Percentiles rank a stretch among this genome's conserved stretches.
Conservation (phyloP, 805 yeast genomes). For the Ogataea nonfermentans region DNA sequence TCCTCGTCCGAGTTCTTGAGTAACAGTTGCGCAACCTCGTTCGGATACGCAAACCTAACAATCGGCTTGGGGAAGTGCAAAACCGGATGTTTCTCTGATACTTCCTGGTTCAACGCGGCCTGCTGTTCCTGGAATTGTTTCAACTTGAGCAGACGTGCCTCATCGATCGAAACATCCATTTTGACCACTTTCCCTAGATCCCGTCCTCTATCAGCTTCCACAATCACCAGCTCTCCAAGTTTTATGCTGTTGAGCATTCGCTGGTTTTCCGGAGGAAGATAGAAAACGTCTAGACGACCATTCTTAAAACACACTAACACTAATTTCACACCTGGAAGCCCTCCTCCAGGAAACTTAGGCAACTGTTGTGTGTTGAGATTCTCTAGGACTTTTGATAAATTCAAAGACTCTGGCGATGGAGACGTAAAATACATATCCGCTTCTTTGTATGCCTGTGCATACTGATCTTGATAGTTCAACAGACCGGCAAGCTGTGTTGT, state of each 20-base stretch:
- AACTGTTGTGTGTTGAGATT: conserved; percentile 23
- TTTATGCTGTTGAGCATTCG: conserved; percentile 33
- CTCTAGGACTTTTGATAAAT: conserved; percentile 25
- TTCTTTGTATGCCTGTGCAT: conserved; percentile 26
- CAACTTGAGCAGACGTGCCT: conserved; percentile 64
- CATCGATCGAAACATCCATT: conserved; percentile 57
- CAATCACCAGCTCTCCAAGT: conserved; percentile 70
- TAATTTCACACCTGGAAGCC: conserved; percentile 38
- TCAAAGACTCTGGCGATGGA: conserved; percentile 26
- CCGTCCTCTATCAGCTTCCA: conserved; percentile 80
- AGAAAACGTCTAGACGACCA: conserved; percentile 76
- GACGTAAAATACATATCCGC: conserved; percentile 30
- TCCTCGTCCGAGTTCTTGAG: conserved; percentile 67
- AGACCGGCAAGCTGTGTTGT: conserved; percentile 3
- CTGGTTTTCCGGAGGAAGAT: conserved; percentile 43
- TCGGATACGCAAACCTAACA: conserved; percentile 57
- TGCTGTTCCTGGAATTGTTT: conserved; percentile 71
- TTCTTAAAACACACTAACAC: conserved; percentile 74
- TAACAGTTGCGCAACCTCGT: conserved; percentile 57
- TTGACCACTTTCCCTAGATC: conserved; percentile 69
- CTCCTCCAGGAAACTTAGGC: conserved; percentile 35
- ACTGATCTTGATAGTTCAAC: conserved; percentile 25
- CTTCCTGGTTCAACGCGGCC: conserved; percentile 49
- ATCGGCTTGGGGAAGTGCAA: conserved; percentile 68
- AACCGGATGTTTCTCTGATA: conserved; percentile 40